Conservation (phyloP, 805 yeast species). For the Myxozyma melibiosi region DNA sequence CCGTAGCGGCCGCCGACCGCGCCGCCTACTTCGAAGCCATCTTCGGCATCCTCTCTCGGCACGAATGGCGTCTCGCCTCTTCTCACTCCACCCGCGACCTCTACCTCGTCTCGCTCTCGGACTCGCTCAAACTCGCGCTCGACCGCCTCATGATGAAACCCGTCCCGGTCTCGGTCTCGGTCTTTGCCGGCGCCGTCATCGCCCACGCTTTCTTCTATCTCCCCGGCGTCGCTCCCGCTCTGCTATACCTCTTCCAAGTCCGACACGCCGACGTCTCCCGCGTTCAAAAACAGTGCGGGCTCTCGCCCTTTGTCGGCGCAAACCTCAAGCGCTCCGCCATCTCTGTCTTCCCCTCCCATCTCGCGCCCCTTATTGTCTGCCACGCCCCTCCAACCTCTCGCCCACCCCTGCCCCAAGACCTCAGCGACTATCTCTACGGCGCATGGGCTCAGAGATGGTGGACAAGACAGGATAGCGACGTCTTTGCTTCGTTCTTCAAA, state of each 20-base stretch:
- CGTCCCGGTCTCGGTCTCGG: conserved; percentile 58
- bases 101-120: conserved; percentile 44
- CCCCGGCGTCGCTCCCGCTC: conserved; percentile 55
- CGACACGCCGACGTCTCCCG: conserved; percentile 37
- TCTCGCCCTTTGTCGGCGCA: not conserved
- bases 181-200: conserved; percentile 70
- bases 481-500: conserved; percentile 47
- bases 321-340: not conserved
- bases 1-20: conserved; percentile 43
- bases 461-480: conserved; percentile 41
- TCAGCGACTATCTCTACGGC: conserved; percentile 36
- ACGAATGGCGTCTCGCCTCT: conserved; percentile 43
- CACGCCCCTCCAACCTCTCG: conserved; percentile 7
- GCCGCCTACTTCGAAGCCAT: conserved; percentile 47
- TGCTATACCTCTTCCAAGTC: conserved; percentile 40
- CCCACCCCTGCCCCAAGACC: conserved; percentile 26
- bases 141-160: conserved; percentile 52
- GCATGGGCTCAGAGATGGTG: conserved; percentile 45
- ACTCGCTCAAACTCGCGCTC: conserved; percentile 58
- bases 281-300: conserved; percentile 25
- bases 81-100: conserved; percentile 13
- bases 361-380: conserved; percentile 36
- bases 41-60: conserved; percentile 44
- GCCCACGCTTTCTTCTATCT: conserved; percentile 63
- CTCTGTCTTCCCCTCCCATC: conserved; percentile 37